Conservation (phyloP, 805 yeast genomes). For the Cyberlindnera suaveolens region DNA sequence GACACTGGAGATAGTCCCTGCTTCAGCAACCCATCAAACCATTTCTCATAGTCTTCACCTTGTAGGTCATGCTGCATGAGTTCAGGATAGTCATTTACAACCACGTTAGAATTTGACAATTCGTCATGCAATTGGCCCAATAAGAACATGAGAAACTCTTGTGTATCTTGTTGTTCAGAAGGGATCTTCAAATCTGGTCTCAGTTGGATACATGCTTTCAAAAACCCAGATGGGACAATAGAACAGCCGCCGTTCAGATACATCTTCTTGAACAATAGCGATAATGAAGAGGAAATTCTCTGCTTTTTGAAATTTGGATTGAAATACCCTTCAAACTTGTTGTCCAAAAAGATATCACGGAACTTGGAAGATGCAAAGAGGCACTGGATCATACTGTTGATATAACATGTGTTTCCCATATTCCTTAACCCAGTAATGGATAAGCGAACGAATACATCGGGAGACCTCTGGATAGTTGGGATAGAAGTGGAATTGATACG, state of each 20-base stretch:
- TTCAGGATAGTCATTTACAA: constrained; percentile 33
- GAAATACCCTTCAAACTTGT: constrained; percentile 37
- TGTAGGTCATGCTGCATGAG: constrained; percentile 30
- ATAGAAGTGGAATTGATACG: constrained; percentile 18
- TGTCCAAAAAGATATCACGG: constrained; percentile 41
- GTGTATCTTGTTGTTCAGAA: constrained; percentile 75
- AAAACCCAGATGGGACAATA: constrained; percentile 60
- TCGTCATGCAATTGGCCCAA: constrained; percentile 69
- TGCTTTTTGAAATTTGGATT: constrained; percentile 26
- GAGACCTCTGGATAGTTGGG: constrained; percentile 33
- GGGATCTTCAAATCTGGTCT: constrained; percentile 70
- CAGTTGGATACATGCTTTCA: constrained; percentile 42
- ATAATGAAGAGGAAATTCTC: constrained; percentile 39
- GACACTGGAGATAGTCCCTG: constrained; percentile 67
- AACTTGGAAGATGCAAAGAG: constrained; percentile 50
- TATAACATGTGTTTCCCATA: constrained; percentile 70
- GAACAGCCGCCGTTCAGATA: constrained; percentile 51
- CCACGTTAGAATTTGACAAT: constrained; percentile 34
- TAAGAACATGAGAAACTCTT: constrained; percentile 63
- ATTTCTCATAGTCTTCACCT: constrained; percentile 48
- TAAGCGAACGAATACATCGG: constrained; percentile 34
- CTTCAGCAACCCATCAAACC: constrained; percentile 48
- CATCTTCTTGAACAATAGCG: constrained; percentile 52
- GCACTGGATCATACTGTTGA: constrained; percentile 69
- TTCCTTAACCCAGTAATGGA: constrained; percentile 60